Conservation (phyloP, 2,329 filamentous ascomycete species). For the Calonectria hawksworthii region DNA sequence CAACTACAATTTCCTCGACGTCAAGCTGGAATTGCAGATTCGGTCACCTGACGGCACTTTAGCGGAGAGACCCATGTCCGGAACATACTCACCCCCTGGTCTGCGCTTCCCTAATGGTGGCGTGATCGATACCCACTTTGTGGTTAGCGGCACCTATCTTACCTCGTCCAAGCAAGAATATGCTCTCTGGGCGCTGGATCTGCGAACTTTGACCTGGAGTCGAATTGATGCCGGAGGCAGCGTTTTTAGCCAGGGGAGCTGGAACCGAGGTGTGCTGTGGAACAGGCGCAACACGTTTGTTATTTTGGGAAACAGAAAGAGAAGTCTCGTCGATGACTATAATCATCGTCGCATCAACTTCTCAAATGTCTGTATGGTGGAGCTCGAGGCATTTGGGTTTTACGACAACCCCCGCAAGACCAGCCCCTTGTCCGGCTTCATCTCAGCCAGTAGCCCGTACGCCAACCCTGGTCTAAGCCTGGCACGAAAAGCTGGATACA, state of each 20-base stretch:
- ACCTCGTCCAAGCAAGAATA: conserved; percentile 99
- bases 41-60: conserved; percentile 86
- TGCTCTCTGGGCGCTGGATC: conserved; percentile 93
- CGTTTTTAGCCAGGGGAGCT: conserved; percentile 96
- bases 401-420: conserved; percentile 93
- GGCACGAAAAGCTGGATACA: conserved; percentile 72
- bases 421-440: conserved; percentile 84
- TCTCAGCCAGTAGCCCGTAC: conserved; percentile 83
- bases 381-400: conserved; percentile 95
- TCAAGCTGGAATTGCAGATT: conserved; percentile 94
- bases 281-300: conserved; percentile 94
- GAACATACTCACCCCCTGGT: conserved; percentile 88
- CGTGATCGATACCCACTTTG: conserved; percentile 95
- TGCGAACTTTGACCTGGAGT: conserved; percentile 91
- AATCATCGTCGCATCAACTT: conserved; percentile 99
- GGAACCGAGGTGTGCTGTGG: conserved; percentile 97
- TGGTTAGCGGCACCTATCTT: conserved; percentile 96
- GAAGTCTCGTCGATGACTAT: conserved; percentile 96
- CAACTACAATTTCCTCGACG: conserved; percentile 98
- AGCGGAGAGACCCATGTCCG: conserved; percentile 90
- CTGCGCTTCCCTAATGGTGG: conserved; percentile 96
- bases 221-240: conserved; percentile 95
- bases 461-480: conserved; percentile 69
- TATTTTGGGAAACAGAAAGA: conserved; percentile 92
- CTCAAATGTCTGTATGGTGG: conserved; percentile 95